Evolutionary conservation across 768 basidiomycete genomes (phyloP), one percentile per base, ranked within the genome.

Genomic region (Mycena kentingensis): DNA sequence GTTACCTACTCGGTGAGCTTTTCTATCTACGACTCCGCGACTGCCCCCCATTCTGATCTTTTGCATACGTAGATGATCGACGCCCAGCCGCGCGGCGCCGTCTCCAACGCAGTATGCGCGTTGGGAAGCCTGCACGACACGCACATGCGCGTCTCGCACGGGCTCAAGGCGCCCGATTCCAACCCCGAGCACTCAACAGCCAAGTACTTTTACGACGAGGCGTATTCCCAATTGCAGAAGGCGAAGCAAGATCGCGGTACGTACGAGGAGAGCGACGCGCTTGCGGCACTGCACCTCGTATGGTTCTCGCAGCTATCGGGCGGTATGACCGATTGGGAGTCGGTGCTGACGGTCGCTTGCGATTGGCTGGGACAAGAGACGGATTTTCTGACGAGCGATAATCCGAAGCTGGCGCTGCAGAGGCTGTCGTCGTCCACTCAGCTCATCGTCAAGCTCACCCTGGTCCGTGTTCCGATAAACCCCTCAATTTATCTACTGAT

Each of bases 221-320:
- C 88, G n/a, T 74, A 76, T 36, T 80, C 79, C 58, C 83, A 84
- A 63, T 73, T 90, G 41, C 73, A 74, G 52, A 76, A 71, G 45
- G 77, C 80, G 49, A 83, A 80, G 63, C 77, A 79, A 48, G 68
- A 77, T 52, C 75, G 75, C 29, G 81, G 80, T 11, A 65, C 72
- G 24, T 81, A 85, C 70, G 74, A 73, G 35, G 88, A 88, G 52
- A 75, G 75, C 42, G 88, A 92, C 60, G 91, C 88, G 10, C 77
- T 87, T 57, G 90, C 91, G 4, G 88, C 91, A 4, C 64, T 90
- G 36, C 88, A 90, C 66, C 79, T 93, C 55, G 77, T 90, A 53
- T 82, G 78, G 61, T 90, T 84, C 67, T 87, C 85, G 37, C 75
- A 88, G 53, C 71, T 91, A 64, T 84, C 82, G 2, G 86, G 87